These are phyloP conservation scores for Botryosphaeria agaves DNA, from an alignment of 2,329 filamentous ascomycete species.

Conservation along the genomic window DNA sequence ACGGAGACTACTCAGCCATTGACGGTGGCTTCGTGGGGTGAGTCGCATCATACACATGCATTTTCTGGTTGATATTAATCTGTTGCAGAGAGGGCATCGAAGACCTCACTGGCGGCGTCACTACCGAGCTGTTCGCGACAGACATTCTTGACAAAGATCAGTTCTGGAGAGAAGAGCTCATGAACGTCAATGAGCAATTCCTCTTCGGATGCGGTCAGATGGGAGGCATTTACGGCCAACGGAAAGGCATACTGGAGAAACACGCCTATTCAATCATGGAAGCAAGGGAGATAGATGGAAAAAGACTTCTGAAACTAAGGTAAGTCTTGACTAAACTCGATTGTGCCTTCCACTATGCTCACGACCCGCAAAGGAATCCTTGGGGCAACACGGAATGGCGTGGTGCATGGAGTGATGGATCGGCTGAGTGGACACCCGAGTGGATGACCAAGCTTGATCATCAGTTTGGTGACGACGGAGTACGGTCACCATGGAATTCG, in stretches of 20 bases:
- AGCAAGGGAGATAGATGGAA: conserved; percentile 40
- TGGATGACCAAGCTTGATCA: conserved; percentile 58
- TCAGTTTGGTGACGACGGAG: conserved; percentile 60
- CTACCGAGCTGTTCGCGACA: conserved; percentile 25
- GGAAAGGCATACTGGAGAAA: conserved; percentile 27
- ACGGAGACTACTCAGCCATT: conserved; percentile 62
- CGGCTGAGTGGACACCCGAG: conserved; percentile 68
- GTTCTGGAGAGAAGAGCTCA: conserved; percentile 71
- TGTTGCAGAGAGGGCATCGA: conserved; percentile 34
- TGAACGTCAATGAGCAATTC: conserved; percentile 45
- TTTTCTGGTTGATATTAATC: conserved; percentile 5
- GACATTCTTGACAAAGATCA: conserved; percentile 63
- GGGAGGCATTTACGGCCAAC: conserved; percentile 17
- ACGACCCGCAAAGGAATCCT: conserved; percentile 40
- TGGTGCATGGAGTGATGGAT: conserved; percentile 67
- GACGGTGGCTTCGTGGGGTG: conserved; percentile 54
- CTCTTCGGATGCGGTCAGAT: conserved; percentile 26
- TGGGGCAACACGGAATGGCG: conserved; percentile 73
- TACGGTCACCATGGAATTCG: conserved; percentile 7
- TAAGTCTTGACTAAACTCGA: too few relatives aligned
- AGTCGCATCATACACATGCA: conserved; percentile 5
- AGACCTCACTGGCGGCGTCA: conserved; percentile 37
- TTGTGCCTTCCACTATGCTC: too few relatives aligned
- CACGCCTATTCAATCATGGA: conserved; percentile 43
- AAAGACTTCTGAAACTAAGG: conserved; percentile 45